Evolutionary conservation across 331 rosid species (phyloP).

Genomic region (Saraca asoca): DNA sequence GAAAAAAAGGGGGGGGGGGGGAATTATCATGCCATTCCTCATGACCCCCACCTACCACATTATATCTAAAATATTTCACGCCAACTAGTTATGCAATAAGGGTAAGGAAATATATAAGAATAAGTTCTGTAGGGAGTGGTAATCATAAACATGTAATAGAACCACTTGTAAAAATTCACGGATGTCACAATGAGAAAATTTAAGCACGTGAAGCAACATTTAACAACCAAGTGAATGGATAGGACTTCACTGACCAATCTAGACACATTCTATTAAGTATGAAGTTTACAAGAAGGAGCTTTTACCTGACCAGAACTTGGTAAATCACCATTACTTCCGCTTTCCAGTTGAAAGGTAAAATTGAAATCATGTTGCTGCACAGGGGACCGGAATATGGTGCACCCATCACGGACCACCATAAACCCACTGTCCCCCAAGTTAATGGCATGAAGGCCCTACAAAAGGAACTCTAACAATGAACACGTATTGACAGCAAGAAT

Average conservation of each 20-base stretch:
- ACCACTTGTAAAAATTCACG: slow-evolving; percentile 4
- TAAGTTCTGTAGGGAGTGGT: not conserved
- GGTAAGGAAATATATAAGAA: slow-evolving; percentile 5
- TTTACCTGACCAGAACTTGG: slow-evolving; percentile 97
- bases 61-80: too few relatives aligned
- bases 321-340: slow-evolving; percentile 74
- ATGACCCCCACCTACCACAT: too few relatives aligned
- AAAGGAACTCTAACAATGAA: slow-evolving; percentile 26
- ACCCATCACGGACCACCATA: slow-evolving; percentile 89
- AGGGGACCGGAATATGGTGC: slow-evolving; percentile 80
- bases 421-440: slow-evolving; percentile 95
- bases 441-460: slow-evolving; percentile 80
- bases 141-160: slow-evolving; percentile 6
- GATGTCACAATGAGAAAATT: not conserved
- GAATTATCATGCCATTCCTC: too few relatives aligned
- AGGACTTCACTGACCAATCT: not conserved
- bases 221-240: not conserved
- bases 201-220: too few relatives aligned
- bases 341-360: slow-evolving; percentile 80
- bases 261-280: not conserved
- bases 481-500: too few relatives aligned
- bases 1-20: too few relatives aligned
- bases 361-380: slow-evolving; percentile 96
- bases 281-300: slow-evolving; percentile 5
- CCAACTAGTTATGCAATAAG: not conserved